Evolutionary conservation across 163 green algal genomes (phyloP), one percentile per base, ranked within the genome.

Genomic region (Coccomyxa subellipsoidea): DNA sequence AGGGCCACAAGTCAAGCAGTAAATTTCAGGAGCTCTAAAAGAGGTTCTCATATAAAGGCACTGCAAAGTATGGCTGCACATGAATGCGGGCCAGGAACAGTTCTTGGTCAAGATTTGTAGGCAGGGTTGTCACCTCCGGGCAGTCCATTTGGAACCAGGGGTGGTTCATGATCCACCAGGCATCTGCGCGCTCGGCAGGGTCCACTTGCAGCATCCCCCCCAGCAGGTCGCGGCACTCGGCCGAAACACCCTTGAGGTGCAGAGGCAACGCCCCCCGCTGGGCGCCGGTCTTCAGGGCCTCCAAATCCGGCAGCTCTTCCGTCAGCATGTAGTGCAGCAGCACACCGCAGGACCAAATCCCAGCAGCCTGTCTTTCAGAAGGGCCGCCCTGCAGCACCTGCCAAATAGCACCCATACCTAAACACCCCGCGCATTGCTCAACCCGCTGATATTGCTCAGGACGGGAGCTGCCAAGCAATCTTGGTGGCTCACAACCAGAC

Each of bases 301-400:
- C 47, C 47, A 59, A 2, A 18, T 73, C 29, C 4, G 66, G n/a
- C 66, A 73, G 66, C 66, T 73, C 66, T n/a, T 77, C 92, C 31
- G 89, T 91, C 66, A 95, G 88, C 89, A 94, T 90, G 35, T 91
- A 85, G 81, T 90, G 93, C 69, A 95, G 87, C 47, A 93, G 85
- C 15, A 94, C 89, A 70, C 89, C 92, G 47, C 80, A 88, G 0
- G 87, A 87, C 92, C 92, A 95, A 12, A 95, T 80, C 69, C 94
- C 90, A 0, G 89, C 88, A 6, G 80, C 79, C 69, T 89, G 84
- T 3, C 86, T 88, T 75, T 95, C 88, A 38, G 94, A 95, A 35
- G 25, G 32, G 31, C 38, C 35, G 27, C 70, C 32, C 3, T 29
- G 32, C 40, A 81, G 77, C 29, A 81, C 77, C 77, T 81, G 36